Evolutionary conservation across 495 filamentous ascomycete species (phyloP).

Genomic region (Pseudomonodictys pantanalensis): DNA sequence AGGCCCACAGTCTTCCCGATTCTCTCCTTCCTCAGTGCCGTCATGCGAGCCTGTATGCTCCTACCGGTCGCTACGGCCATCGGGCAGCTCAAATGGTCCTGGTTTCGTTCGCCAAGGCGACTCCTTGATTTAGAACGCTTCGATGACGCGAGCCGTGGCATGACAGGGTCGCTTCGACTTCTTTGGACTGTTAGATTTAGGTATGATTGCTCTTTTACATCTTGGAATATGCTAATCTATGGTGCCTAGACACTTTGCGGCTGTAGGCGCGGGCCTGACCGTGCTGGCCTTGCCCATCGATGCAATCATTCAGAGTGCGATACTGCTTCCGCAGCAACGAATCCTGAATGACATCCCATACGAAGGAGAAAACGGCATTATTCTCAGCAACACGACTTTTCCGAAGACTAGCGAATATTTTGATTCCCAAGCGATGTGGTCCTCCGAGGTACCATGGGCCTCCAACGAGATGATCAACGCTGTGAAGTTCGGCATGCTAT

Average conservation of each 20-base stretch:
- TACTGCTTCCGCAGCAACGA: background rate
- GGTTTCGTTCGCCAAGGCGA: background rate
- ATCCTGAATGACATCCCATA: background rate
- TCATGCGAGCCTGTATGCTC: background rate
- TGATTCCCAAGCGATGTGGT: no score
- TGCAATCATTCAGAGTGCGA: constrained; percentile 1
- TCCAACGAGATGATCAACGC: no score
- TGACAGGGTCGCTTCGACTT: background rate
- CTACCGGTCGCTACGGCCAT: constrained; percentile 1
- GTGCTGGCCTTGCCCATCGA: background rate
- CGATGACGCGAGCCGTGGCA: constrained; percentile 5
- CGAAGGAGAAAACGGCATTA: no score
- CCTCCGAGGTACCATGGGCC: no score
- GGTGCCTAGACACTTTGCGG: background rate
- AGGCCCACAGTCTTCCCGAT: no score
- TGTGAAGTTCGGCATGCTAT: no score
- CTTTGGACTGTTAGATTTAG: background rate
- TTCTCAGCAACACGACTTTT: no score
- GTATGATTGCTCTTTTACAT: background rate
- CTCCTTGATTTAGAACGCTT: background rate
- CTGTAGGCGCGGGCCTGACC: background rate
- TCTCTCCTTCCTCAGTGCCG: no score
- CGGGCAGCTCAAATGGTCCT: constrained; percentile 1
- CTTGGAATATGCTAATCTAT: background rate
- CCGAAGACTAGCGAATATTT: no score